A percentile compares a stretch with the other conserved stretches of the same genome.
These are phyloP conservation scores for Adansonia rubrostipa DNA, from an alignment of 441 rosid species.

Conservation along the genomic window DNA sequence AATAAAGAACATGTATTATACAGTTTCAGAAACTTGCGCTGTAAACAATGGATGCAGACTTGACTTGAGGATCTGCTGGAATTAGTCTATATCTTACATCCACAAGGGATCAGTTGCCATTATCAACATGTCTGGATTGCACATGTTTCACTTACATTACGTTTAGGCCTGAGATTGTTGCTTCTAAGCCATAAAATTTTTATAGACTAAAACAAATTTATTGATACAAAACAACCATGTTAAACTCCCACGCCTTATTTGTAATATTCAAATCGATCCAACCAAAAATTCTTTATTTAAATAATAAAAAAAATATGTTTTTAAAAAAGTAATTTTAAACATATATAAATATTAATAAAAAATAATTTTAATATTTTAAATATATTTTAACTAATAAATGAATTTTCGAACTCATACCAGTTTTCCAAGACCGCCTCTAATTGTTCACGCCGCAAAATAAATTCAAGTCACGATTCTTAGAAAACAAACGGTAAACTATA, in stretches of 20 bases:
- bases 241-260: not conserved
- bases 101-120: not conserved
- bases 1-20: no score
- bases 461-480: not conserved
- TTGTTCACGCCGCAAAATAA: not conserved
- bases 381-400: no score
- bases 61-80: not conserved
- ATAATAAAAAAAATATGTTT: no score
- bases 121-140: not conserved
- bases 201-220: not conserved
- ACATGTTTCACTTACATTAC: not conserved
- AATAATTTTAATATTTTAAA: no score
- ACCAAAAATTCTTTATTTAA: no score
- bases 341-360: no score
- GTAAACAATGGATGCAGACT: not conserved
- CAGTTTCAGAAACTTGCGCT: not conserved
- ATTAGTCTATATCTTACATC: not conserved
- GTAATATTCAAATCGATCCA: no score
- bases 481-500: not conserved
- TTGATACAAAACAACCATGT: not conserved
- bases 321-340: no score
- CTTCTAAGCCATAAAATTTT: not conserved
- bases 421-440: not conserved
- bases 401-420: no score
- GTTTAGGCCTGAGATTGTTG: not conserved